Base-by-base conservation (phyloP, 129 eudicot genomes). In the Lonicera japonica region DNA sequence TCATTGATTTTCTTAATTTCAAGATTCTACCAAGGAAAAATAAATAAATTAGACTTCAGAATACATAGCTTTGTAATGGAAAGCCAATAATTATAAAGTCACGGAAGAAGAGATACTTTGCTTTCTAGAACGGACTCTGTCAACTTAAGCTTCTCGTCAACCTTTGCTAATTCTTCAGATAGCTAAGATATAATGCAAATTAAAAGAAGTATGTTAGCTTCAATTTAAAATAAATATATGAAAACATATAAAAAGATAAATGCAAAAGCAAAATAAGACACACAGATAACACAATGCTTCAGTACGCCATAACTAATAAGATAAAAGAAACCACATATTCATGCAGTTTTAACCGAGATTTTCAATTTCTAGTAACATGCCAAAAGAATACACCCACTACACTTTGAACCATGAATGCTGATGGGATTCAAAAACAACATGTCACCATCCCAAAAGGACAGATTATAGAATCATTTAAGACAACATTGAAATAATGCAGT, bases 1-100 rank as follows among this genome's bases (percentile, higher is more conserved):
- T 89, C 97, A 78, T 86, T 89, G 54, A 89, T 78, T 70, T 82
- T 86, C 81, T 89, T 89, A 43, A 86, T 86, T 63, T 89, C 97
- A 81, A 89, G 95, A 83, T 79, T 86, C 97, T 89, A 74, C 70
- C 57, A 19, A 23, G 39, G 65, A 39, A 57, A 55, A 70, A 62
- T 52, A 17, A 29, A 29, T 29, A 1, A 29, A 50, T 14, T n/a
- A 5, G 22, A 70, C 11, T 45, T 56, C 54, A 54, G 61, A 59
- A 58, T 41, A 41, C 17, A 43, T 13, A 54, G 54, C 21, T 39
- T 61, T 23, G 52, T 25, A 47, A 22, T 60, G 59, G 29, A 47
- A 54, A 65, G 53, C 19, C 19, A 57, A 75, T 25, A 66, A 46
- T 16, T 53, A 36, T 38, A 51, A 19, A 21, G 25, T 8, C 59